phyloP scores from a whole-genome alignment of 495 filamentous ascomycete genomes.

The Tuber calosporum region DNA sequence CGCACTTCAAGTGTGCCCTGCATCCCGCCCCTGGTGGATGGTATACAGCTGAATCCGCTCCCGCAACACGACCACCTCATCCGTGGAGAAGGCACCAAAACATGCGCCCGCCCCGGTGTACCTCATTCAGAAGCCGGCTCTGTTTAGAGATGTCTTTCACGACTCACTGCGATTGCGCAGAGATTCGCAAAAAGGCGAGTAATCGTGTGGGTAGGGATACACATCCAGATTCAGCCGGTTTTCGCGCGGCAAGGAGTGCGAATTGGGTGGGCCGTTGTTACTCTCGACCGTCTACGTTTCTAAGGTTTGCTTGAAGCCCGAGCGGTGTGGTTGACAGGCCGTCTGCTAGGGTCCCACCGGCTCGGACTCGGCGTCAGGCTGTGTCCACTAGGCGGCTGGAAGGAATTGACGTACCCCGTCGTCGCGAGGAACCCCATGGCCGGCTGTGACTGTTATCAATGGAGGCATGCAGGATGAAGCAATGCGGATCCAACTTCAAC shows the following conservation, averaged over 20 bases:
- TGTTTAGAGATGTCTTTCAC: constrained; percentile 41
- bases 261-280: constrained; percentile 27
- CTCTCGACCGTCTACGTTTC: constrained; percentile 23
- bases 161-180: constrained; percentile 43
- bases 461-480: constrained; percentile 50
- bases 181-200: constrained; percentile 29
- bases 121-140: constrained; percentile 44
- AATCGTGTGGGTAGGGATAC: constrained; percentile 36
- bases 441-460: constrained; percentile 50
- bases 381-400: constrained; percentile 37
- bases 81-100: constrained; percentile 49
- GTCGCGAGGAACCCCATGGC: constrained; percentile 47
- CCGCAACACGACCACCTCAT: constrained; percentile 43
- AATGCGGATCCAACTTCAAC: constrained; percentile 46
- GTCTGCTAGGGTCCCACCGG: constrained; percentile 46
- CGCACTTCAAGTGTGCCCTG: background rate
- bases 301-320: constrained; percentile 21
- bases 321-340: constrained; percentile 38
- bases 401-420: constrained; percentile 43
- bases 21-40: background rate
- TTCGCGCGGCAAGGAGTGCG: constrained; percentile 33
- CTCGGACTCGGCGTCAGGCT: constrained; percentile 49
- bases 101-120: constrained; percentile 48
- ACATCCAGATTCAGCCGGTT: constrained; percentile 41
- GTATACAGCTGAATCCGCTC: constrained; percentile 44